Base-by-base conservation (phyloP, 768 basidiomycete genomes). In the Pisolithus microcarpus region DNA sequence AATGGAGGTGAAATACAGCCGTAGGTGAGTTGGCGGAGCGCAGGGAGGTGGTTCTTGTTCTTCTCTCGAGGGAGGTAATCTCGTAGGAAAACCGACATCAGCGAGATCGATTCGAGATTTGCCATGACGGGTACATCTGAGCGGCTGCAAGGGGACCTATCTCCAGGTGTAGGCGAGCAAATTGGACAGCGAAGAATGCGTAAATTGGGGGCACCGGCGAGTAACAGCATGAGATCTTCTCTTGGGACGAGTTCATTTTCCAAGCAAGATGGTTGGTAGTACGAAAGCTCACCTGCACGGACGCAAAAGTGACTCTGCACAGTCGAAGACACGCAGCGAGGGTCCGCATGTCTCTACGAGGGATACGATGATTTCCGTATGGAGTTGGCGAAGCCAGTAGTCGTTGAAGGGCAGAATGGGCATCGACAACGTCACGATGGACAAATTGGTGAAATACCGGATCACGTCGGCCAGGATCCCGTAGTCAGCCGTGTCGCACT, bases 1-100 rank as follows among this genome's bases (percentile, higher is more conserved):
- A 64, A 65, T 18, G 63, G 62, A 2, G 60, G 65, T 4, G 65
- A 65, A 21, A 62, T 65, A 42, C 65, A 65, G 36, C 65, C 65
- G n/a, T 66, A 65, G 10, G 58, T 62, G 28, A 66, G 63, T 38
- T 62, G 59, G 34, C 65, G 58, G 37, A 66, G 63, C 26, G 65
- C 60, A 30, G 64, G 63, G 36, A 66, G 49, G 30, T 58, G 61
- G 42, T 66, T 66, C 37, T 50, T 54, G 30, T 58, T 51, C 37
- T 60, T 65, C 37, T 66, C 49, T 37, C 58, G 54, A 2, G 62
- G 65, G 37, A 66, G 63, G 31, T 65, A 66, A 51, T 65, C 65
- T 15, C 60, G 62, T 19, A 65, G 37, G 38, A 65, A 65, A 50
- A 65, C 54, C 18, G 63, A 66, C 54, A 52, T 57, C 5, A 66